Conservation (phyloP, 805 yeast species). For the Babjeviella inositovora region DNA sequence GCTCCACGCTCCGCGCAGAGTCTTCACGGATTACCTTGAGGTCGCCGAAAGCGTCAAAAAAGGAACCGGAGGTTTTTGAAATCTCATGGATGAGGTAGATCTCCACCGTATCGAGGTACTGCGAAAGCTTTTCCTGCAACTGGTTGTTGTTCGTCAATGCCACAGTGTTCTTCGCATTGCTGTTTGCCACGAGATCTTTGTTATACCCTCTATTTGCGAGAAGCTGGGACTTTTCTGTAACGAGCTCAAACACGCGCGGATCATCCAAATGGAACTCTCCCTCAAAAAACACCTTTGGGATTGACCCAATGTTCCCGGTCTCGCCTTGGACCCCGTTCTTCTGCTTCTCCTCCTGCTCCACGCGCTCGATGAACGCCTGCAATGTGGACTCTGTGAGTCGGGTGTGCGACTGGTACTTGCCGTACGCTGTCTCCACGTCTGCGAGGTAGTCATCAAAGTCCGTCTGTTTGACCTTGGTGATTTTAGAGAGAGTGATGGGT, state of each 20-base stretch:
- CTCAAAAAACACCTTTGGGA: conserved; percentile 60
- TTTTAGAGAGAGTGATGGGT: conserved; percentile 46
- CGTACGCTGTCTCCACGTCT: conserved; percentile 25
- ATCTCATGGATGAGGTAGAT: conserved; percentile 59
- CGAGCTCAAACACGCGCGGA: conserved; percentile 68
- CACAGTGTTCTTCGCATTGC: conserved; percentile 9
- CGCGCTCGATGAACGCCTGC: conserved; percentile 13
- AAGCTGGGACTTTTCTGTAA: conserved; percentile 42
- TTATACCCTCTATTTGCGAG: conserved; percentile 12
- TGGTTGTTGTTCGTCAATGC: conserved; percentile 32
- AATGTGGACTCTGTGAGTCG: conserved; percentile 24
- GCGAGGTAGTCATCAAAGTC: conserved; percentile 25
- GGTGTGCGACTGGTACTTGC: conserved; percentile 21
- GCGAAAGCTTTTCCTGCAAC: conserved; percentile 65
- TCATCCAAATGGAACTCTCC: conserved; percentile 70
- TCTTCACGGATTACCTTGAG: conserved; percentile 45
- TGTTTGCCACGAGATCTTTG: conserved; percentile 11
- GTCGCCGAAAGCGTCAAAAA: conserved; percentile 61
- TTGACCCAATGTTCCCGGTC: not conserved
- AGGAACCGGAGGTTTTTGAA: conserved; percentile 48
- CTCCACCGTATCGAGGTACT: conserved; percentile 77
- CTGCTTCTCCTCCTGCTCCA: conserved; percentile 7
- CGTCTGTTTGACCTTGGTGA: conserved; percentile 24
- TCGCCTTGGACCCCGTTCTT: conserved; percentile 1
- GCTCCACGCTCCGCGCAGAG: conserved; percentile 31